Conservation (phyloP, 73 alveolate species). For the Paramecium caudatum region DNA sequence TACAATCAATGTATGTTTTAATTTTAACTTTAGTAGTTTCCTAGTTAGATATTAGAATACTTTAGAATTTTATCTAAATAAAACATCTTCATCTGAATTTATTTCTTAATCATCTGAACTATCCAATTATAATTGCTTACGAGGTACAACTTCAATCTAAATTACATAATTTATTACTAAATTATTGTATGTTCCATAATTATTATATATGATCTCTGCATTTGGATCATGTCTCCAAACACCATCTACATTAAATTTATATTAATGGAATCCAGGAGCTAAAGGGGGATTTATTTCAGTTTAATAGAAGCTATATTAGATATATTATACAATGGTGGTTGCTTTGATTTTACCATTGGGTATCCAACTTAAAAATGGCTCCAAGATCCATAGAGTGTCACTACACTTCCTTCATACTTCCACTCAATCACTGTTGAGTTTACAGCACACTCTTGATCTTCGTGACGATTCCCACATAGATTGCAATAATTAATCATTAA, state of each 20-base stretch:
- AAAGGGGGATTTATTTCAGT: conserved; percentile 62
- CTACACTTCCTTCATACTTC: conserved; percentile 38
- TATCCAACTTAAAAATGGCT: conserved; percentile 54
- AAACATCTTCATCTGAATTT: conserved; percentile 48
- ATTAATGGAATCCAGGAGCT: conserved; percentile 72
- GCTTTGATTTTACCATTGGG: conserved; percentile 33
- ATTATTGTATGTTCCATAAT: conserved; percentile 72
- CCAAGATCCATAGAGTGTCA: conserved; percentile 56
- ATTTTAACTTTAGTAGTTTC: conserved; percentile 42
- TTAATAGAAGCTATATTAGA: conserved; percentile 19
- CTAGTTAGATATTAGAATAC: conserved; percentile 27
- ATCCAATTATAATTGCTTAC: background rate
- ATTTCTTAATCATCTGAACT: conserved; percentile 49
- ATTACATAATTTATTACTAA: background rate
- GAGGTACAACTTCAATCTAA: conserved; percentile 46
- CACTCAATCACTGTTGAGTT: conserved; percentile 49
- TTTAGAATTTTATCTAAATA: background rate
- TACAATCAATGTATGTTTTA: conserved; percentile 31
- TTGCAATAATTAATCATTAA: conserved; percentile 56
- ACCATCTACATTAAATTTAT: conserved; percentile 78
- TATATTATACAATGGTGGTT: conserved; percentile 42
- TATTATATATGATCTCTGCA: conserved; percentile 41
- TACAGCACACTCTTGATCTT: conserved; percentile 60
- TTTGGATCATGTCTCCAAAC: conserved; percentile 77
- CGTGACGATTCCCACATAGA: conserved; percentile 59